Base-by-base conservation (phyloP, 1,284 basidiomycete genomes). In the Neolentinus lepideus region DNA sequence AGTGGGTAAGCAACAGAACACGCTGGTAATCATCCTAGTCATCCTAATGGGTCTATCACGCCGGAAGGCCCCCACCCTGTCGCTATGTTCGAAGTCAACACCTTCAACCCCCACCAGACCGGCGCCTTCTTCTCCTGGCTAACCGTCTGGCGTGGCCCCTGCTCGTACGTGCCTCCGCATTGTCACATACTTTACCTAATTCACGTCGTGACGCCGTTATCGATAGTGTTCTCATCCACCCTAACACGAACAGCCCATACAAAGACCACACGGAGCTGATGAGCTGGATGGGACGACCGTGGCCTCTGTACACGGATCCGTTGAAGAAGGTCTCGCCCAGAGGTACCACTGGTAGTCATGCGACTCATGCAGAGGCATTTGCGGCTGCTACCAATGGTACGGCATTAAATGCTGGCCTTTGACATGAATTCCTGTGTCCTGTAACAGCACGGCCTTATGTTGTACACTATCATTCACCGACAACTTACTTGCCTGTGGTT, bases 41-140 rank as follows among this genome's bases (percentile, higher is more conserved):
- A 35, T 43, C n/a, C n/a, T 33, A 33, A 10, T 19, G 6, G 1
- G 19, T 0, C 25, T 35, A 35, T 38, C 27, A 24, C 26, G n/a
- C 24, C 16, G 19, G 26, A 47, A 80, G 79, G 82, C 1, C 83
- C 81, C 0, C 83, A 85, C 60, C 82, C 85, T 0, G 76, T 77
- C 1, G 77, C 84, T 1, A 87, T 85, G 83, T 88, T 86, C 63
- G 84, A 86, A 65, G 77, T 86, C 48, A 84, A 87, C 64, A 80
- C 79, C 2, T 86, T 86, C 67, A 79, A 69, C 4, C 83, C 85
- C 1, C 78, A 79, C 58, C 80, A 88, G 61, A 84, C 83, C 0
- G 85, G 85, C 1, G 74, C 83, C 0, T 66, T 88, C 26, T 82
- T 86, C 63, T 79, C 81, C 8, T 88, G 80, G 77, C 72, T 88